These are phyloP conservation scores for Hypoxylon sp. DNA, from an alignment of 2,329 filamentous ascomycete genomes.

Conservation along the genomic window DNA sequence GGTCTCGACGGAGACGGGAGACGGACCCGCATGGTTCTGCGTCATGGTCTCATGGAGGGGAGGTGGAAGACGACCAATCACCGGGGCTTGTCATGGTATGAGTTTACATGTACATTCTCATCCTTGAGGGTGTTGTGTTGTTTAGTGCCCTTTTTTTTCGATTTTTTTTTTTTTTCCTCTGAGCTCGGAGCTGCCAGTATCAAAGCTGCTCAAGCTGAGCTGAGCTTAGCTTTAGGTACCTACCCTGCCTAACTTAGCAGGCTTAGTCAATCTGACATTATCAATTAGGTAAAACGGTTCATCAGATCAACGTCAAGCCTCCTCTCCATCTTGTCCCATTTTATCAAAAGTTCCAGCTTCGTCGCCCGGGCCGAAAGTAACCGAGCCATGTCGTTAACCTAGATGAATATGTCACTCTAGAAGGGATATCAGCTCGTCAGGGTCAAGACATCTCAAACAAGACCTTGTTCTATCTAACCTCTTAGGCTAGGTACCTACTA, in stretches of 20 bases:
- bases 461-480: too few species aligned
- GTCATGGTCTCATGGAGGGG: slow-evolving; percentile 60
- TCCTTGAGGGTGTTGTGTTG: not conserved
- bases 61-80: slow-evolving; percentile 9
- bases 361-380: slow-evolving; percentile 8
- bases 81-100: slow-evolving; percentile 3
- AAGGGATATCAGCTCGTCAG: too few species aligned
- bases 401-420: slow-evolving; percentile 4
- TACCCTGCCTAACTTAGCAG: too few species aligned
- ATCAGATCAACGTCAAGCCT: not conserved
- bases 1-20: slow-evolving; percentile 83
- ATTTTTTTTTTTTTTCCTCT: not conserved
- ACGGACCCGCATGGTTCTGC: slow-evolving; percentile 66
- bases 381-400: slow-evolving; percentile 11
- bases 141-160: not conserved
- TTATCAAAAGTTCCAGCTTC: not conserved
- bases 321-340: too few species aligned
- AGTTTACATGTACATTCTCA: not conserved
- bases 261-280: not conserved
- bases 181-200: not conserved
- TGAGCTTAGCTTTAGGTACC: not conserved
- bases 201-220: too few species aligned
- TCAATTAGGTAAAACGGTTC: not conserved
- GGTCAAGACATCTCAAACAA: too few species aligned
- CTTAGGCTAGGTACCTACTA: too few species aligned